Base-by-base conservation (phyloP, 2,329 filamentous ascomycete species). In the Reticulascus tulasneorum region DNA sequence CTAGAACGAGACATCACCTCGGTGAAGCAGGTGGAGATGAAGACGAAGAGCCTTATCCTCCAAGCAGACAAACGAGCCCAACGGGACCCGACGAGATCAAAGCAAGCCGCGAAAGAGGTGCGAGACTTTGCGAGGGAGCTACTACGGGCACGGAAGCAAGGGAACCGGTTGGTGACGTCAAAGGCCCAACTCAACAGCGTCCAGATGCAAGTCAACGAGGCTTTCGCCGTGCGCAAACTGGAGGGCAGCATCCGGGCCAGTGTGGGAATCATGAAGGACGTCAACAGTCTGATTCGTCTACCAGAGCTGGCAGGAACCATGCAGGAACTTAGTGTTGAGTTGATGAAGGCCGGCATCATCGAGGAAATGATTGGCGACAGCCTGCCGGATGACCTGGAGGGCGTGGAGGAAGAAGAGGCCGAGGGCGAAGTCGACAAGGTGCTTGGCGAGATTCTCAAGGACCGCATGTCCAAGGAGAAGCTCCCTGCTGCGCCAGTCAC, bases 141-240 rank as follows among this genome's bases (percentile, higher is more conserved):
- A 32, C 79, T 97, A 45, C 82, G 86, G 34, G 78, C 87, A 41
- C 85, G 93, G 47, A 86, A 84, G 58, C 82, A 89, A 45, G 75
- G 74, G 13, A 66, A 73, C 20, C 80, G 93, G 5, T 74, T 97
- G 24, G 73, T 84, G 13, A 97, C 91, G 0, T 84, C 83, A 52
- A 94, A 94, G 59, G 93, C 93, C 3, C 93, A 97, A 65, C 77
- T 98, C 30, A 82, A 83, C 57, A 91, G 84, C 48, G 91, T 98
- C 27, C 84, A 91, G 63, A 94, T 97, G 89, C 93, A 97, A 65
- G 91, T 98, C 55, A 88, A 90, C 55, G 91, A 97, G 67, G 90
- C 93, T 2, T 97, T 97, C 62, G 86, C 88, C 2, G 83, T 97
- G 52, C 82, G 88, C 50, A 94, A 94, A 72, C 97, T 98, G 46